phyloP scores from a whole-genome alignment of 1,284 basidiomycete genomes.

The Vanrija sp. region DNA sequence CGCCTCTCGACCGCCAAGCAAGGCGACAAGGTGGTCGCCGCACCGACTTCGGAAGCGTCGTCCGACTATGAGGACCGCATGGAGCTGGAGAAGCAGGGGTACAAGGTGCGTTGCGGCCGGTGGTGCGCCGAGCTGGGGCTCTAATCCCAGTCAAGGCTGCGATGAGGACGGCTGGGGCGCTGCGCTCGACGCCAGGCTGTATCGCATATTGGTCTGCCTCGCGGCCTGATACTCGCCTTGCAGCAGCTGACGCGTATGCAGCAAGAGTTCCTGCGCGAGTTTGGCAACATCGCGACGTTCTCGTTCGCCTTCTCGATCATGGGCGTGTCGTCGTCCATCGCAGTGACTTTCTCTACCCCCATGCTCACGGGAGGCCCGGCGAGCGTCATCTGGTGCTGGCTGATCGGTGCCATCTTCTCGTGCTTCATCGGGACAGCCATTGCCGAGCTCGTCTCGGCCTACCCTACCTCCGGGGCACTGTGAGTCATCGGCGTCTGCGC shows the following conservation, averaged over 20 bases:
- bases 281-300: conserved; percentile 43
- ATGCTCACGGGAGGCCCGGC: conserved; percentile 31
- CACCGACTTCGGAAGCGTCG: too few relatives aligned
- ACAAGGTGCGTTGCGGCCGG: background rate
- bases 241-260: background rate
- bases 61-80: conserved; percentile 2
- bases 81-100: conserved; percentile 1
- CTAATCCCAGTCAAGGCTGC: too few relatives aligned
- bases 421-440: conserved; percentile 34
- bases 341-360: conserved; percentile 41
- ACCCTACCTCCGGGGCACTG: conserved; percentile 43
- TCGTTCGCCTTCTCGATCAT: conserved; percentile 38
- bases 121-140: too few relatives aligned
- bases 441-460: conserved; percentile 41
- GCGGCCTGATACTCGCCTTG: too few relatives aligned
- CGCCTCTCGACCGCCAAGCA: too few relatives aligned
- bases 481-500: background rate
- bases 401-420: conserved; percentile 36
- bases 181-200: too few relatives aligned
- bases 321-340: conserved; percentile 35
- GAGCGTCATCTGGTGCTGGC: conserved; percentile 43
- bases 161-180: too few relatives aligned
- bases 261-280: conserved; percentile 36
- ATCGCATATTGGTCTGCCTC: too few relatives aligned
- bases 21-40: too few relatives aligned